phyloP scores from a whole-genome alignment of 2,329 filamentous ascomycete genomes.

The Colletotrichum cuscutae region DNA sequence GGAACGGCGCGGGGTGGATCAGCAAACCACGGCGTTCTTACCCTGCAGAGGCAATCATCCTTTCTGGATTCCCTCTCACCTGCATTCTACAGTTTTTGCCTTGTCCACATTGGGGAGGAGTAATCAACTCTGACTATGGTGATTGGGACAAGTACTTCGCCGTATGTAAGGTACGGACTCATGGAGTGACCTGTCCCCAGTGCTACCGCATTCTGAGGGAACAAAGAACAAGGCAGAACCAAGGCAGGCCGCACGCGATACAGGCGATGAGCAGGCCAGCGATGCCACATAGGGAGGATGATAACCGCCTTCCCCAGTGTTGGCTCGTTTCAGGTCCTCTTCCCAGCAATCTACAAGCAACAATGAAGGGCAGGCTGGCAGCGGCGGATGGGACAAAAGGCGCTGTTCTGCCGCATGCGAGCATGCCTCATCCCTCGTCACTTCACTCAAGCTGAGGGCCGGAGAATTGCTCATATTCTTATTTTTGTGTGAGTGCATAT shows the following conservation, averaged over 20 bases:
- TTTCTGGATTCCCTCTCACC: background rate
- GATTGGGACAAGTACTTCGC: background rate
- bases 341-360: slow-evolving; percentile 27
- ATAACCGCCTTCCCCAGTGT: slow-evolving; percentile 22
- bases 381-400: background rate
- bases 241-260: background rate
- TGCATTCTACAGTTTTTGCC: background rate
- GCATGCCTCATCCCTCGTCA: slow-evolving; percentile 15
- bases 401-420: background rate
- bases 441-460: slow-evolving; percentile 14
- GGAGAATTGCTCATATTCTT: background rate
- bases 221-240: background rate
- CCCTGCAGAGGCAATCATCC: slow-evolving; percentile 14
- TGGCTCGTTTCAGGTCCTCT: slow-evolving; percentile 28
- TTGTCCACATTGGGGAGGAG: background rate
- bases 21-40: slow-evolving; percentile 7
- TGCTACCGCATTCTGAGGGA: slow-evolving; percentile 8
- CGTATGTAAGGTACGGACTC: no score
- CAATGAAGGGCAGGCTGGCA: slow-evolving; percentile 12
- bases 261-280: background rate
- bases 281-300: background rate
- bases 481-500: background rate
- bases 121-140: background rate
- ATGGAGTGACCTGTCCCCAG: background rate
- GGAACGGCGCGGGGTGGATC: slow-evolving; percentile 19